phyloP scores from a whole-genome alignment of 2,329 filamentous ascomycete genomes.

The Trichothecium roseum region DNA sequence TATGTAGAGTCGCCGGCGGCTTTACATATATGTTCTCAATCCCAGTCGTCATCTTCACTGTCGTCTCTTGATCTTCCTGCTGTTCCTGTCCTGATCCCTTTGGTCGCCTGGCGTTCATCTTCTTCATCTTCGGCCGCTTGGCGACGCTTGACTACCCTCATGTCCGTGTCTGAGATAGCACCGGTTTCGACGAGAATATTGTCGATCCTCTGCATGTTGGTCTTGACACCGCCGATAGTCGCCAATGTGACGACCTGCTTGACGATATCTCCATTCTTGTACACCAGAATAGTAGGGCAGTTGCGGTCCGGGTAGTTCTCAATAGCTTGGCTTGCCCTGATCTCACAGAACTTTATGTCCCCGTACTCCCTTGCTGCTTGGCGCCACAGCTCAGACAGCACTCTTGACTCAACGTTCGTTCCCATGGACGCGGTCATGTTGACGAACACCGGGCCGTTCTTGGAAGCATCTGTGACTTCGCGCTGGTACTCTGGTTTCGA shows the following conservation, averaged over 20 bases:
- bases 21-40: too few relatives aligned
- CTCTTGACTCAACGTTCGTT: conserved; percentile 73
- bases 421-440: conserved; percentile 70
- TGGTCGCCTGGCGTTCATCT: conserved; percentile 40
- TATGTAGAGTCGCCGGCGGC: too few relatives aligned
- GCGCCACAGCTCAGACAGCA: conserved; percentile 78
- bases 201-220: conserved; percentile 66
- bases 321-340: conserved; percentile 83
- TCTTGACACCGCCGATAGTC: conserved; percentile 63
- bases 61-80: conserved; percentile 32
- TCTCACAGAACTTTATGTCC: conserved; percentile 96
- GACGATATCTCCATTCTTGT: conserved; percentile 85
- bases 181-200: conserved; percentile 72
- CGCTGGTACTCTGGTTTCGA: conserved; percentile 88
- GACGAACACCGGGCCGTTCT: conserved; percentile 59
- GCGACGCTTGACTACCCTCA: conserved; percentile 58
- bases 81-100: conserved; percentile 42
- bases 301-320: conserved; percentile 94
- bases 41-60: conserved; percentile 51
- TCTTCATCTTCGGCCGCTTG: conserved; percentile 50
- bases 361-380: conserved; percentile 77
- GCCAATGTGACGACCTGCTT: conserved; percentile 85
- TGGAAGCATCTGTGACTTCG: conserved; percentile 86
- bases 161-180: conserved; percentile 67
- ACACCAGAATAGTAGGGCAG: conserved; percentile 86